Evolutionary conservation across 129 eudicot genomes (phyloP).

Genomic region (Gnaphalium uliginosum): DNA sequence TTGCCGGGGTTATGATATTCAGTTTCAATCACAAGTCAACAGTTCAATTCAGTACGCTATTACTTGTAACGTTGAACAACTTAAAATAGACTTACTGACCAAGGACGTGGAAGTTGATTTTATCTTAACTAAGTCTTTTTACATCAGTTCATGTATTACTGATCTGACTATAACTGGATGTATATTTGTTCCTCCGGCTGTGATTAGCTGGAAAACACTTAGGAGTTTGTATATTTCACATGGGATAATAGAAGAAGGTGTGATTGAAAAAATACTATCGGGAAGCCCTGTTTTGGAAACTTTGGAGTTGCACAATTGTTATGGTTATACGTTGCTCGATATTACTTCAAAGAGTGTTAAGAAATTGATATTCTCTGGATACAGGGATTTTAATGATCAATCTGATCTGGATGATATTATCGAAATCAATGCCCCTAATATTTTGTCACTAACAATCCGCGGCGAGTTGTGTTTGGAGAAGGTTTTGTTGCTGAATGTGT

Average conservation of each 20-base stretch:
- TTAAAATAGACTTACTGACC: neutral
- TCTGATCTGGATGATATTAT: no score
- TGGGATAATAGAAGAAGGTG: neutral
- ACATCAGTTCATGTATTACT: conserved; percentile 18
- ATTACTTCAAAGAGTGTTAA: conserved; percentile 26
- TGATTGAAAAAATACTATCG: neutral
- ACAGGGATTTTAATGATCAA: neutral
- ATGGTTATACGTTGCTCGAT: conserved; percentile 19
- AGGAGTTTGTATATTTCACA: conserved; percentile 11
- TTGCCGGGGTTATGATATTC: neutral
- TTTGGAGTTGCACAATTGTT: conserved; percentile 3
- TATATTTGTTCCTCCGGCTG: neutral
- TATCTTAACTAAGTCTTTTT: neutral
- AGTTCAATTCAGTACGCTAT: conserved; percentile 20
- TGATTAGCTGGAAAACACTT: conserved; percentile 21
- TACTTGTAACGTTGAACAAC: conserved; percentile 3
- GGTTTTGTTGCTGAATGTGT: no score
- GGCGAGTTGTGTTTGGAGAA: no score
- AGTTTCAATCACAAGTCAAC: conserved; percentile 1
- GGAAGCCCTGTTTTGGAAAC: conserved; percentile 30
- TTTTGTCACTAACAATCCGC: no score
- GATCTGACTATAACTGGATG: conserved; percentile 14
- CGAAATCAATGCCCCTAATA: no score
- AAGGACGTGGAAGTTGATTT: neutral
- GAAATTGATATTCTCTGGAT: conserved; percentile 24